Evolutionary conservation across 768 basidiomycete species (phyloP).

Genomic region (Amanita pseudoporphyria): DNA sequence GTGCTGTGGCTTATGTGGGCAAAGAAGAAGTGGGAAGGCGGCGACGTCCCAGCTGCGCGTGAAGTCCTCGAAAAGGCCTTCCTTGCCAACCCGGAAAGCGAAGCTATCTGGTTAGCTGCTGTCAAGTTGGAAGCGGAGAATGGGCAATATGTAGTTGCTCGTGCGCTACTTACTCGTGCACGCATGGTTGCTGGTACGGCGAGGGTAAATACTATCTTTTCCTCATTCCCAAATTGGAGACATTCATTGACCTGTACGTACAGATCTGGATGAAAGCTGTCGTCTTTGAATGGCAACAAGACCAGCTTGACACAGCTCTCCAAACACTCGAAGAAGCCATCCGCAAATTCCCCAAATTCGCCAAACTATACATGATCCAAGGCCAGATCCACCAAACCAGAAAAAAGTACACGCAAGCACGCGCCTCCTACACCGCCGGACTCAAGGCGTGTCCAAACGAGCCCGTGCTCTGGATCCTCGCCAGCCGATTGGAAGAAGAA

Average conservation of each 20-base stretch:
- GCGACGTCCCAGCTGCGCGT: slow-evolving; percentile 86
- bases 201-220: slow-evolving; percentile 42
- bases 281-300: slow-evolving; percentile 89
- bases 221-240: not conserved
- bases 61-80: slow-evolving; percentile 85
- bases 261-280: slow-evolving; percentile 99
- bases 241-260: slow-evolving; percentile 2
- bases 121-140: slow-evolving; percentile 97
- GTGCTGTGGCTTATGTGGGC: slow-evolving; percentile 97
- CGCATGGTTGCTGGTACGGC: slow-evolving; percentile 88
- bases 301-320: slow-evolving; percentile 62
- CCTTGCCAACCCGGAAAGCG: slow-evolving; percentile 92
- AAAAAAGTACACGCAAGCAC: slow-evolving; percentile 53
- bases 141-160: slow-evolving; percentile 77
- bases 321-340: slow-evolving; percentile 68
- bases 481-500: slow-evolving; percentile 82
- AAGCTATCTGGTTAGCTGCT: slow-evolving; percentile 96
- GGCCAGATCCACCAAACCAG: slow-evolving; percentile 77
- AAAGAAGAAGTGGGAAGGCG: slow-evolving; percentile 86
- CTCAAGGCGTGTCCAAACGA: slow-evolving; percentile 83
- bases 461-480: slow-evolving; percentile 80
- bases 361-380: slow-evolving; percentile 96
- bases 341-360: slow-evolving; percentile 76
- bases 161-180: slow-evolving; percentile 81
- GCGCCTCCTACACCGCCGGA: slow-evolving; percentile 76